Evolutionary conservation across 192 early-diverging fungal genomes (phyloP), one percentile per base, ranked within the genome.

Genomic region (Umbelopsis sp.): DNA sequence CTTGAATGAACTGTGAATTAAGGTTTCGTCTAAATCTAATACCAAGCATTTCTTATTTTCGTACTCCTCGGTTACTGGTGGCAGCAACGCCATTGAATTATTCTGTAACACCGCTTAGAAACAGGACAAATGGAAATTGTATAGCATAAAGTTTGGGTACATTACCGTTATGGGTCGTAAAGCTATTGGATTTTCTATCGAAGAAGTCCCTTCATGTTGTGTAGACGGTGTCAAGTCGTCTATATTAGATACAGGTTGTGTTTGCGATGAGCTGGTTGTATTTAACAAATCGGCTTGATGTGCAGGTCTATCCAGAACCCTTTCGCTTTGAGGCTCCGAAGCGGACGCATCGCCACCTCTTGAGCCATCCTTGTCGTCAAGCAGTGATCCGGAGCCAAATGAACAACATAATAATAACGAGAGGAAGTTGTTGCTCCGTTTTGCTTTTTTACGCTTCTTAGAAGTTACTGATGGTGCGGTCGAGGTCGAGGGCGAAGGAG

Each of bases 1-100:
- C 86, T 93, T 94, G 88, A 99, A 98, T 12, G 94, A 96, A 78
- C 92, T 94, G 77, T 99, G 97, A 21, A 99, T 93, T 15, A 99
- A 87, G 2, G 97, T 99, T 71, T 99, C 97, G 81, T 99, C 97
- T 70, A 97, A 84, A 81, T 99, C 97, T 45, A 99, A 86, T n/a
- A 99, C 97, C 21, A 99, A 85, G 71, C 94, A 96, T 75, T 97
- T 99, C 76, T 87, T 89, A 23, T 90, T 89, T 45, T 64, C 49
- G 71, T 92, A 88, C 64, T 85, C 82, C 22, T 81, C 74, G 35
- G 81, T 82, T 47, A 94, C 83, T 30, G 92, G 89, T 44, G 84
- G 84, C 50, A 95, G 82, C 27, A 95, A 33, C 65, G 55, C 27
- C 30, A 10, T 61, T 33, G 27, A 30, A 16, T 61, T 30, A 30